phyloP scores from a whole-genome alignment of 2,329 filamentous ascomycete genomes.

The Xenoacremonium recifei region DNA sequence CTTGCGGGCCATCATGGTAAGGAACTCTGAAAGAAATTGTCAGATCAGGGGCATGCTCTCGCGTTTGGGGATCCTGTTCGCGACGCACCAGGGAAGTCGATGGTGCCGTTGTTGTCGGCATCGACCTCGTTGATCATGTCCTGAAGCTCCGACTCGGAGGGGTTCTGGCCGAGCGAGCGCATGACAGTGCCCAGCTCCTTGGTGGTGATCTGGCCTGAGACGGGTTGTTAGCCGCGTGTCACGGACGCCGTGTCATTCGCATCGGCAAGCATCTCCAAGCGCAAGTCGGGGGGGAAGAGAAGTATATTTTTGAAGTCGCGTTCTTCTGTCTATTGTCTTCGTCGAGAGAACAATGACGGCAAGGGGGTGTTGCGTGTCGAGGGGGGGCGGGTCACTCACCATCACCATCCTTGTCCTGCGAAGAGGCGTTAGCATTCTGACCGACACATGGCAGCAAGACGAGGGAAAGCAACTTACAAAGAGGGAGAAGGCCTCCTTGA shows the following conservation, averaged over 20 bases:
- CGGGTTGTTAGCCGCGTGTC: constrained; percentile 16
- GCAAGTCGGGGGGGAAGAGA: too few species aligned
- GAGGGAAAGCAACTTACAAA: constrained; percentile 69
- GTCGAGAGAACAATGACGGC: not conserved
- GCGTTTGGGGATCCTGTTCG: constrained; percentile 1
- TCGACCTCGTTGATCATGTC: constrained; percentile 96
- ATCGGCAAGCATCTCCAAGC: not conserved
- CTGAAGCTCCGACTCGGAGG: constrained; percentile 84
- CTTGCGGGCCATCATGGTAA: constrained; percentile 92
- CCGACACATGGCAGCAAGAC: constrained; percentile 1
- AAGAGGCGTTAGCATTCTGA: constrained; percentile 22
- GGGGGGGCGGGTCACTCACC: constrained; percentile 56
- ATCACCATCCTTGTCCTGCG: constrained; percentile 86
- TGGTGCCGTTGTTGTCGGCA: constrained; percentile 89
- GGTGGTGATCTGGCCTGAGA: constrained; percentile 81
- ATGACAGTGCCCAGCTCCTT: constrained; percentile 89
- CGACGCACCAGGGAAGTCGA: constrained; percentile 79
- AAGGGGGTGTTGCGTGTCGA: constrained; percentile 9
- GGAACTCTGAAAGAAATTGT: constrained; percentile 60
- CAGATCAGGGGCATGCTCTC: too few species aligned
- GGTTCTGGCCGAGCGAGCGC: constrained; percentile 87
- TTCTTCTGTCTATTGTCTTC: too few species aligned
- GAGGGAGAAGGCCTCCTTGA: constrained; percentile 99
- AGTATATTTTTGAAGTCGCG: too few species aligned
- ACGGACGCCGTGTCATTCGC: constrained; percentile 7